These are phyloP conservation scores for Fagopyrum esculentum DNA, from an alignment of 148 eudicot species.

Conservation along the genomic window DNA sequence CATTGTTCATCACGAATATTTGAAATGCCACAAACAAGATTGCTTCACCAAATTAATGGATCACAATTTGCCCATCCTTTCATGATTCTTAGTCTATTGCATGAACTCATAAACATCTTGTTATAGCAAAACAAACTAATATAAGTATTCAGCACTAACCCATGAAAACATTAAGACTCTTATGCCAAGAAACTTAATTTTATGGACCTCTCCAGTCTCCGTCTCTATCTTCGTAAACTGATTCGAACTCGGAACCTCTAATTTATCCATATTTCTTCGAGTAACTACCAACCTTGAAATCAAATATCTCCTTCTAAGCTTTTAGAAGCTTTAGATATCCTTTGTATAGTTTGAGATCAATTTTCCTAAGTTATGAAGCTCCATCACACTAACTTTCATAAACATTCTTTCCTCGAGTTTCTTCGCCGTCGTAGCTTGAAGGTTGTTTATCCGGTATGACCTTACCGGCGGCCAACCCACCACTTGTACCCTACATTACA, in stretches of 20 bases:
- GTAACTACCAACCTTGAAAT: conserved; percentile 43
- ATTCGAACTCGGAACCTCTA: conserved; percentile 45
- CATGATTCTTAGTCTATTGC: conserved; percentile 62
- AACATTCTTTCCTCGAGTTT: conserved; percentile 22
- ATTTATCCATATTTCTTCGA: conserved; percentile 21
- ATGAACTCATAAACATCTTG: conserved; percentile 51
- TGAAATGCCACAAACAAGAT: background rate
- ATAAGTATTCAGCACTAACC: background rate
- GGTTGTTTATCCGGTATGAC: conserved; percentile 37
- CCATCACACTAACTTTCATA: conserved; percentile 65
- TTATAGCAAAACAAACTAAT: background rate
- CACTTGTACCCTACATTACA: conserved; percentile 38
- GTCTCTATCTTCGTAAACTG: conserved; percentile 66
- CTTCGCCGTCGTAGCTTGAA: conserved; percentile 10
- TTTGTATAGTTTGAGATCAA: conserved; percentile 43
- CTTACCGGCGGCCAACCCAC: conserved; percentile 66
- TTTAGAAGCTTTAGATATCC: conserved; percentile 41
- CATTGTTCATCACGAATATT: background rate
- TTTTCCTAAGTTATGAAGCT: conserved; percentile 54
- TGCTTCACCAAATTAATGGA: background rate
- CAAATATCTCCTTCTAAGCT: conserved; percentile 54
- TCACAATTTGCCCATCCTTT: conserved; percentile 29
- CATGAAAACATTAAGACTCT: background rate
- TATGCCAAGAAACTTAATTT: conserved; percentile 27
- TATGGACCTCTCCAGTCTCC: conserved; percentile 73